These are phyloP conservation scores for Thuja plicata DNA, from an alignment of 83 land plant genomes.

Conservation along the genomic window DNA sequence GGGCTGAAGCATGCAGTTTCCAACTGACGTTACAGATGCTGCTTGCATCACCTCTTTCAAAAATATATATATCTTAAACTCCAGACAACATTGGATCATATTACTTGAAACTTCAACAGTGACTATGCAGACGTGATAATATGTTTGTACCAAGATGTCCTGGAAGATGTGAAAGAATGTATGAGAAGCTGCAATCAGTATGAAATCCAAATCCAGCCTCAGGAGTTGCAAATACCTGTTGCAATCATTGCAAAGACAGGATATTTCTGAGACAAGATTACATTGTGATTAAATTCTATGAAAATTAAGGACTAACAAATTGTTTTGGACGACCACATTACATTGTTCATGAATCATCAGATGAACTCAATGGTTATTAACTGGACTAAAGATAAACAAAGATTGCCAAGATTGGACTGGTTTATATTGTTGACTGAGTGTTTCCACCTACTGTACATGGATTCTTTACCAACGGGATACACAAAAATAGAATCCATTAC, in stretches of 20 bases:
- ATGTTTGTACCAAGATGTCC: constrained; percentile 54
- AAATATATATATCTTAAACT: background rate
- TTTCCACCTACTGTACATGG: background rate
- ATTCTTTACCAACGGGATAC: background rate
- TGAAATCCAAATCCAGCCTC: constrained; percentile 81
- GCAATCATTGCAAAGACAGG: background rate
- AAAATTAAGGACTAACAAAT: background rate
- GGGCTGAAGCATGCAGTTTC: background rate
- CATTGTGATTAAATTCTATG: background rate
- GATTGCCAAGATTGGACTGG: background rate
- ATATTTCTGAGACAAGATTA: background rate
- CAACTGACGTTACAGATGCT: background rate
- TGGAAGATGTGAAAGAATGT: constrained; percentile 63
- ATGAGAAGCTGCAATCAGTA: constrained; percentile 79
- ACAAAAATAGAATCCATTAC: background rate
- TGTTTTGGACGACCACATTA: background rate
- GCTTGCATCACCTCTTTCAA: background rate
- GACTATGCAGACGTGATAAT: background rate
- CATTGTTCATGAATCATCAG: background rate
- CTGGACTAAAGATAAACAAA: background rate
- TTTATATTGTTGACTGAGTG: background rate
- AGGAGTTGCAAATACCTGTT: constrained; percentile 71
- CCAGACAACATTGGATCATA: background rate
- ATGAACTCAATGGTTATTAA: background rate
- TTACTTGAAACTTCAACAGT: background rate